These are phyloP conservation scores for Colletotrichum ledebouriae DNA, from an alignment of 2,329 filamentous ascomycete species.

Conservation along the genomic window DNA sequence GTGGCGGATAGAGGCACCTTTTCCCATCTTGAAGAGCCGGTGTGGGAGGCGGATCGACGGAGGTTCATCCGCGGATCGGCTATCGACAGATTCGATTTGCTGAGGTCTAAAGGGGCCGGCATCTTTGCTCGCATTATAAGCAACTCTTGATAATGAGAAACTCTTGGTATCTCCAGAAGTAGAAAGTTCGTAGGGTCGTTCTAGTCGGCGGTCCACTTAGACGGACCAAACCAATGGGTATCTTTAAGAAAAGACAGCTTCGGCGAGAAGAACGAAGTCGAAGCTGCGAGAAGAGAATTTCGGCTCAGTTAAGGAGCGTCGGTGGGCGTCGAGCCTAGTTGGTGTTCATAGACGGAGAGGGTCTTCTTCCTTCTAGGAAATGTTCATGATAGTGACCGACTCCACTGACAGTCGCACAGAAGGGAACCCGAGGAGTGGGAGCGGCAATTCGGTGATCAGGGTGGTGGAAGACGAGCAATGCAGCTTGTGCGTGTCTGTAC, in stretches of 20 bases:
- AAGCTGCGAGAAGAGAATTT: conserved; percentile 36
- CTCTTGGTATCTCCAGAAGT: conserved; percentile 31
- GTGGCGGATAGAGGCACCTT: conserved; percentile 69
- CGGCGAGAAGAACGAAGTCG: conserved; percentile 22
- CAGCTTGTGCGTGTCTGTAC: conserved; percentile 34
- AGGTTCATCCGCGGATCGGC: conserved; percentile 70
- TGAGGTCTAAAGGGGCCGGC: conserved; percentile 62
- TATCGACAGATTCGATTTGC: conserved; percentile 63
- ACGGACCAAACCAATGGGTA: conserved; percentile 35
- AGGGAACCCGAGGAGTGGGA: conserved; percentile 21
- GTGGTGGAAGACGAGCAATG: conserved; percentile 36
- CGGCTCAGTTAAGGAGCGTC: conserved; percentile 37
- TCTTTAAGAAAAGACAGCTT: conserved; percentile 32
- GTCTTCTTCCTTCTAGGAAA: conserved; percentile 40
- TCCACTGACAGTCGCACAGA: conserved; percentile 35
- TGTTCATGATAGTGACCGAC: conserved; percentile 39
- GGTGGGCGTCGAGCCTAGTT: conserved; percentile 39
- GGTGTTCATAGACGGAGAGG: conserved; percentile 30
- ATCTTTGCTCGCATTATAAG: conserved; percentile 51
- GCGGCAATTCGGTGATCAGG: conserved; percentile 38
- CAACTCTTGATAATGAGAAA: conserved; percentile 8
- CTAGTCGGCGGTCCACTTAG: conserved; percentile 24
- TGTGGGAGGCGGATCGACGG: conserved; percentile 70
- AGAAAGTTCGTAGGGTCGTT: conserved; percentile 39
- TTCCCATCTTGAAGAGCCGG: conserved; percentile 55